These are phyloP conservation scores for Brassica rapa DNA, from an alignment of 345 rosid genomes.

Conservation along the genomic window DNA sequence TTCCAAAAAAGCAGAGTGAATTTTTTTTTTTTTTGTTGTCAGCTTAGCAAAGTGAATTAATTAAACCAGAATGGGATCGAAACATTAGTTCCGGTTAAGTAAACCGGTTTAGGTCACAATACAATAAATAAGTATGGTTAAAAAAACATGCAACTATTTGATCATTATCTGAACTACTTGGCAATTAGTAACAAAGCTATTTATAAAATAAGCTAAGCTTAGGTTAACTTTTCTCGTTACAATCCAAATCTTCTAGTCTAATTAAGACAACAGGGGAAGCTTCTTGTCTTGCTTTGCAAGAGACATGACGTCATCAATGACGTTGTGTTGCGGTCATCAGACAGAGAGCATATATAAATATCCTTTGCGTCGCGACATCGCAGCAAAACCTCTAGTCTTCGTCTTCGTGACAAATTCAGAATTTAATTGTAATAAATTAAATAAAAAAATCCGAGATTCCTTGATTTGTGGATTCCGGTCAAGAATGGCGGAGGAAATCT, in stretches of 20 bases:
- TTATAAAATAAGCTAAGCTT: background rate
- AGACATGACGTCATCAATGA: slow-evolving; percentile 30
- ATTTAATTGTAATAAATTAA: background rate
- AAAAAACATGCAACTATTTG: background rate
- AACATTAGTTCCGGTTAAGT: background rate
- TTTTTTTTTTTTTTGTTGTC: no score
- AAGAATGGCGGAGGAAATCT: slow-evolving; percentile 72
- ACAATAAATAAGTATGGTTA: no score
- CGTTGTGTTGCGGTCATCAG: background rate
- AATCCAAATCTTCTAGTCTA: background rate
- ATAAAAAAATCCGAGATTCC: background rate
- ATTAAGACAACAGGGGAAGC: background rate
- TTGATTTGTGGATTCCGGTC: slow-evolving; percentile 33
- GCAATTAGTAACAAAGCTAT: background rate
- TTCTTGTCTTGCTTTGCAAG: slow-evolving; percentile 8
- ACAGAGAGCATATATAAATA: background rate
- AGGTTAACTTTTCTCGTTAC: background rate
- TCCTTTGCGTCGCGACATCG: slow-evolving; percentile 9
- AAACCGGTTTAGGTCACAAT: slow-evolving; percentile 4
- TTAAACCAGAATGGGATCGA: background rate
- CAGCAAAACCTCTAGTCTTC: slow-evolving; percentile 20
- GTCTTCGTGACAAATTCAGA: background rate
- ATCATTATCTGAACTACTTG: background rate
- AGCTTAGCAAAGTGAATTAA: no score
- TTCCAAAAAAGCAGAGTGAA: no score